Conservation (phyloP, 2,329 filamentous ascomycete species). For the Fusarium piperis region DNA sequence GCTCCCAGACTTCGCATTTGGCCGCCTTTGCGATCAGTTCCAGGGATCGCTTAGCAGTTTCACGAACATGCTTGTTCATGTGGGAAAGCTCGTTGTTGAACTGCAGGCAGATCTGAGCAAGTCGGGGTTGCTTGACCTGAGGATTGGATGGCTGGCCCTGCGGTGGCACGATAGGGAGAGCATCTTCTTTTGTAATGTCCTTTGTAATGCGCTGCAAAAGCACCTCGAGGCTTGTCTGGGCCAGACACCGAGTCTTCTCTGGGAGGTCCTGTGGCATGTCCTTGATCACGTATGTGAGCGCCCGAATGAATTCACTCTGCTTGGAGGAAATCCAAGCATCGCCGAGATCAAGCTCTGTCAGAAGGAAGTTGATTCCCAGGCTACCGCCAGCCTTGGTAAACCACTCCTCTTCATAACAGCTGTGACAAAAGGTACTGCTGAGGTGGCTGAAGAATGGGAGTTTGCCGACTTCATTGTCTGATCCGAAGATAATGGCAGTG, state of each 20-base stretch:
- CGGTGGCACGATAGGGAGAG: constrained; percentile 50
- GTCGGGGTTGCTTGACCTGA: constrained; percentile 63
- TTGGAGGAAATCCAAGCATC: constrained; percentile 84
- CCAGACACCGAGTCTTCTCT: constrained; percentile 84
- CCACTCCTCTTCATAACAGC: constrained; percentile 98
- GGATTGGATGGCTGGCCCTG: constrained; percentile 51
- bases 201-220: constrained; percentile 83
- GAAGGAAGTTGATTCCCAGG: constrained; percentile 86
- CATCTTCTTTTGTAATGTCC: constrained; percentile 81
- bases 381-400: constrained; percentile 96
- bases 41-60: constrained; percentile 84
- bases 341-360: constrained; percentile 85
- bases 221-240: constrained; percentile 83
- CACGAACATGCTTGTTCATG: constrained; percentile 94
- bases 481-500: constrained; percentile 81
- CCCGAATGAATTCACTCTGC: constrained; percentile 87
- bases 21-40: constrained; percentile 83
- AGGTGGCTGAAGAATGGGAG: constrained; percentile 88
- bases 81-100: constrained; percentile 91
- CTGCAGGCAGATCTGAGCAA: constrained; percentile 82
- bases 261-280: constrained; percentile 96
- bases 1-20: constrained; percentile 82
- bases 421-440: constrained; percentile 87
- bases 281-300: constrained; percentile 97
- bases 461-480: constrained; percentile 73